Evolutionary conservation across 1,284 basidiomycete genomes (phyloP).

Genomic region (Paramarasmius palmivorus): DNA sequence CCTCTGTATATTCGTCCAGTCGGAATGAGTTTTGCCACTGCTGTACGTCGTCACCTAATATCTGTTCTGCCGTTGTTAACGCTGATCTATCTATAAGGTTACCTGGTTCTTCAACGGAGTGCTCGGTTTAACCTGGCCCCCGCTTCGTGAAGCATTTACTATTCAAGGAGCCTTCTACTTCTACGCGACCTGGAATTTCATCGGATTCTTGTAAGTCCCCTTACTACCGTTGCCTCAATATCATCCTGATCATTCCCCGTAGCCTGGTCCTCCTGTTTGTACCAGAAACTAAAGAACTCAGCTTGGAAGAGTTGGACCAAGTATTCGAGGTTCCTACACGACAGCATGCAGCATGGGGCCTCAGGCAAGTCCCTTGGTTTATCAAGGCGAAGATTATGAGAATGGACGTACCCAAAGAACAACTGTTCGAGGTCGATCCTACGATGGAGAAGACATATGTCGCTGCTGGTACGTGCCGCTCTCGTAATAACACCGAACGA

Average conservation of each 20-base stretch:
- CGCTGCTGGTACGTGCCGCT: not conserved
- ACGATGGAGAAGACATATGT: not conserved
- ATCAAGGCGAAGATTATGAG: conserved; percentile 2
- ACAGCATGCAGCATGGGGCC: not conserved
- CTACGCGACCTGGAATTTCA: conserved; percentile 8
- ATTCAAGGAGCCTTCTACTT: conserved; percentile 9
- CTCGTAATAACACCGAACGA: too few species aligned
- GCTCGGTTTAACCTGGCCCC: conserved; percentile 1
- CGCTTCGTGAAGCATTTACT: not conserved
- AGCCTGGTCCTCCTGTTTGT: not conserved
- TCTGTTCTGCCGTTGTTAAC: too few species aligned
- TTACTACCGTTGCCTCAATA: not conserved
- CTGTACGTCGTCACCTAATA: too few species aligned
- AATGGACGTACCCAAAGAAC: conserved; percentile 2
- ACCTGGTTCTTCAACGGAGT: conserved; percentile 54
- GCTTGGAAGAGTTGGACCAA: conserved; percentile 7
- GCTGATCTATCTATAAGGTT: too few species aligned
- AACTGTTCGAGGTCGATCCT: not conserved
- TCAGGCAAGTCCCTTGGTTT: not conserved
- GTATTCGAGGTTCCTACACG: conserved; percentile 6
- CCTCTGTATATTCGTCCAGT: conserved; percentile 72
- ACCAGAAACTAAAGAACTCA: conserved; percentile 8
- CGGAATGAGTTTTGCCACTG: conserved; percentile 69
- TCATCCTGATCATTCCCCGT: not conserved
- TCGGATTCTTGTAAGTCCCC: conserved; percentile 1